Conservation (phyloP, 768 basidiomycete species). For the Kwoniella dejecticola region DNA sequence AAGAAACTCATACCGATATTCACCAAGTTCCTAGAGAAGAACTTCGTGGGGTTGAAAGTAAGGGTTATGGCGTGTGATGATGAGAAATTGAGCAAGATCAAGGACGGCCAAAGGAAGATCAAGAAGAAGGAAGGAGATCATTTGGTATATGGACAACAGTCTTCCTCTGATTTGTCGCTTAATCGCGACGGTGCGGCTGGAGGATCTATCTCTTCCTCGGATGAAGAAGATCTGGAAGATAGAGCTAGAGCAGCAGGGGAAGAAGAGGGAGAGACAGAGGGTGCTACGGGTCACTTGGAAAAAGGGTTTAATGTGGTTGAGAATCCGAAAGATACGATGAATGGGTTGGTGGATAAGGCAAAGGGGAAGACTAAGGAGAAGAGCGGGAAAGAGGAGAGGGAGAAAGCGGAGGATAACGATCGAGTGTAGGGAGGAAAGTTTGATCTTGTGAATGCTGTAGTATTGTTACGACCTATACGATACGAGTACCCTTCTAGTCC, state of each 20-base stretch:
- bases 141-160: slow-evolving; percentile 41
- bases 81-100: slow-evolving; percentile 57
- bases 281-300: slow-evolving; percentile 19
- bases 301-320: slow-evolving; percentile 25
- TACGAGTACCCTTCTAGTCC: too few relatives aligned
- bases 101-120: slow-evolving; percentile 51
- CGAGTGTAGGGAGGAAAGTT: slow-evolving; percentile 17
- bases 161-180: not conserved
- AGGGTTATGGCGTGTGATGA: slow-evolving; percentile 62
- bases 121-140: slow-evolving; percentile 53
- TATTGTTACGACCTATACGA: too few relatives aligned
- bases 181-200: slow-evolving; percentile 16
- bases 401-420: slow-evolving; percentile 20
- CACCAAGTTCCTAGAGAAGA: slow-evolving; percentile 68
- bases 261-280: slow-evolving; percentile 1
- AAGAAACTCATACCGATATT: slow-evolving; percentile 65
- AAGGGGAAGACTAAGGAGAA: slow-evolving; percentile 10
- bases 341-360: not conserved
- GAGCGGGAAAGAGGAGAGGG: slow-evolving; percentile 22
- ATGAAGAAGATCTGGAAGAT: slow-evolving; percentile 42
- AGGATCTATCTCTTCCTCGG: slow-evolving; percentile 46
- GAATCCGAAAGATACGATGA: slow-evolving; percentile 25
- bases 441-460: not conserved
- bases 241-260: slow-evolving; percentile 17
- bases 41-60: slow-evolving; percentile 69